Conservation (phyloP, 192 early-diverging fungal species). For the Coemansia guatemalensis region DNA sequence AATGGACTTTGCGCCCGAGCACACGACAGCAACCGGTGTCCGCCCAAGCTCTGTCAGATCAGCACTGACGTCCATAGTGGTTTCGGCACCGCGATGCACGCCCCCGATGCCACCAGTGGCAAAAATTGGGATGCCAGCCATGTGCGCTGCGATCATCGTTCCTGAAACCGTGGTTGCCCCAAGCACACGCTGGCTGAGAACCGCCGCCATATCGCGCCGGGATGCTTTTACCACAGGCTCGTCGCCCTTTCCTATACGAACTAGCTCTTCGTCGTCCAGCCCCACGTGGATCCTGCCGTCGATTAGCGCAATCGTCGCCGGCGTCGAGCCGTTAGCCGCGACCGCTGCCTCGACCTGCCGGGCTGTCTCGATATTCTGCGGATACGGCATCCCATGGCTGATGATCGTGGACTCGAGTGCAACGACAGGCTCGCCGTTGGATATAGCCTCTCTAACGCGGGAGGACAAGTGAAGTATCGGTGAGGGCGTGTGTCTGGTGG, state of each 20-base stretch:
- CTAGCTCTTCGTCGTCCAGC: constrained; percentile 62
- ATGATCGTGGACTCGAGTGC: constrained; percentile 96
- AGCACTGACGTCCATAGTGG: constrained; percentile 84
- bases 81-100: constrained; percentile 81
- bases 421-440: constrained; percentile 68
- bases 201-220: constrained; percentile 77
- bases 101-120: constrained; percentile 98
- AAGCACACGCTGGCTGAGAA: constrained; percentile 65
- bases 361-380: constrained; percentile 87
- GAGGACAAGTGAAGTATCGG: constrained; percentile 22
- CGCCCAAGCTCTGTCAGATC: constrained; percentile 89
- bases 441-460: constrained; percentile 57
- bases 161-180: constrained; percentile 94
- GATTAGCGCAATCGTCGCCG: constrained; percentile 89
- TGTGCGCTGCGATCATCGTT: constrained; percentile 86
- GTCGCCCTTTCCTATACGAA: constrained; percentile 62
- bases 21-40: constrained; percentile 93
- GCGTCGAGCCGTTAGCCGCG: constrained; percentile 65
- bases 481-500: neutral
- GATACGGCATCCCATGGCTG: constrained; percentile 95
- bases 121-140: constrained; percentile 86
- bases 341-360: constrained; percentile 77
- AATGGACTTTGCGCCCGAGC: constrained; percentile 96
- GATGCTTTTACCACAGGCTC: constrained; percentile 70
- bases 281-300: constrained; percentile 85